Evolutionary conservation across 805 yeast species (phyloP).

Genomic region (Suhomyces faveliae): DNA sequence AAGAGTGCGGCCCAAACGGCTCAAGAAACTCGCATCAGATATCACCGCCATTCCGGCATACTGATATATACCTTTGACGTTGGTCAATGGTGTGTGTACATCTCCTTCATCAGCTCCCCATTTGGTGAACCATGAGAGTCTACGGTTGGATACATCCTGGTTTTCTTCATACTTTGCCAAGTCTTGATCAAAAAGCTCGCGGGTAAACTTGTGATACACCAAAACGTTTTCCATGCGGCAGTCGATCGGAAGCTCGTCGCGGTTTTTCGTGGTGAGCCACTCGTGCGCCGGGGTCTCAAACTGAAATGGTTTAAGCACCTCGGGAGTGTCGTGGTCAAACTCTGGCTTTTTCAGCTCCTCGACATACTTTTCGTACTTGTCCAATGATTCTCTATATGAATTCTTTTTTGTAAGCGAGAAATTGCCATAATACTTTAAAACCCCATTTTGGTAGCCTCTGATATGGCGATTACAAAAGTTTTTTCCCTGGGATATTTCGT

Average conservation of each 20-base stretch:
- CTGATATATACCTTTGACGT: slow-evolving; percentile 23
- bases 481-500: slow-evolving; percentile 33
- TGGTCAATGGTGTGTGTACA: slow-evolving; percentile 6
- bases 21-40: slow-evolving; percentile 56
- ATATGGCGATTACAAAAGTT: slow-evolving; percentile 34
- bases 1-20: slow-evolving; percentile 52
- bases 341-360: slow-evolving; percentile 20
- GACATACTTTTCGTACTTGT: slow-evolving; percentile 19
- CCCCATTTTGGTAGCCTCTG: slow-evolving; percentile 26
- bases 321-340: slow-evolving; percentile 24
- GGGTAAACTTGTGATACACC: slow-evolving; percentile 31
- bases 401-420: slow-evolving; percentile 36
- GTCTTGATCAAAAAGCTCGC: slow-evolving; percentile 30
- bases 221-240: slow-evolving; percentile 13
- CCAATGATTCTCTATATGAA: slow-evolving; percentile 20
- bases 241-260: slow-evolving; percentile 14
- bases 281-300: slow-evolving; percentile 34
- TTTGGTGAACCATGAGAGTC: slow-evolving; percentile 23
- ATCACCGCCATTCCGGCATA: slow-evolving; percentile 60
- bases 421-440: slow-evolving; percentile 26
- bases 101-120: slow-evolving; percentile 25
- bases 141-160: slow-evolving; percentile 23
- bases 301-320: slow-evolving; percentile 29
- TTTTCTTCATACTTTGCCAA: slow-evolving; percentile 23
- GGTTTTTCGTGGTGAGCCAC: slow-evolving; percentile 22